Base-by-base conservation (phyloP, 805 yeast species). In the Nakazawaea pomicola region DNA sequence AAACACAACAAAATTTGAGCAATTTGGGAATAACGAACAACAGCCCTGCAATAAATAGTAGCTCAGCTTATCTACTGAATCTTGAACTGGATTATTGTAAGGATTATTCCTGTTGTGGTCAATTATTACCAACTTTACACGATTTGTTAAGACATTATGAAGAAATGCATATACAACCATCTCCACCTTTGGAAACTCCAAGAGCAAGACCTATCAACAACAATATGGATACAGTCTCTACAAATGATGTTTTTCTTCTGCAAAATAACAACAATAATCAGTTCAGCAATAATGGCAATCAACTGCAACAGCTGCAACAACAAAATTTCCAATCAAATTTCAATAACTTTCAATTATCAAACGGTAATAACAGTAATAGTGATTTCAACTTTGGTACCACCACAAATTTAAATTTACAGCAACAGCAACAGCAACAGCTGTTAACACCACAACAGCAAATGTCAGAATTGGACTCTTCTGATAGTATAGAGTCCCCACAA, bases 41-140 rank as follows among this genome's bases (percentile, higher is more conserved):
- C 6, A 31, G 31, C 14, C 37, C 42, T 12, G 20, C 19, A 12
- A 20, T 28, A n/a, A 40, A 40, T 29, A 27, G 32, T 40, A 39
- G 33, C 41, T 78, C 91, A 20, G 76, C 93, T 7, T 93, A 91
- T 59, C 70, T 93, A 46, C 96, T 98, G 15, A 87, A 86, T 55
- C 69, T 91, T 45, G 99, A 91, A 62, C 95, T 96, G 8, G 90
- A 90, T 60, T 93, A 91, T 63, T 93, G 99, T 62, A 86, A 85
- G 61, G 99, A 93, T 66, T 93, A 93, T 64, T 79, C 88, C 38
- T 93, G 99, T 64, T 93, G 99, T 66, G 99, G 98, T 21, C 83
- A 85, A 57, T 68, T 83, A 32, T 72, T 93, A 46, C 98, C 98
- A 24, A 90, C 96, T 10, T 68, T 93, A 49, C 99, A 93, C 60